Evolutionary conservation across 75 land plant species (phyloP).

Genomic region (Sequoia sempervirens): DNA sequence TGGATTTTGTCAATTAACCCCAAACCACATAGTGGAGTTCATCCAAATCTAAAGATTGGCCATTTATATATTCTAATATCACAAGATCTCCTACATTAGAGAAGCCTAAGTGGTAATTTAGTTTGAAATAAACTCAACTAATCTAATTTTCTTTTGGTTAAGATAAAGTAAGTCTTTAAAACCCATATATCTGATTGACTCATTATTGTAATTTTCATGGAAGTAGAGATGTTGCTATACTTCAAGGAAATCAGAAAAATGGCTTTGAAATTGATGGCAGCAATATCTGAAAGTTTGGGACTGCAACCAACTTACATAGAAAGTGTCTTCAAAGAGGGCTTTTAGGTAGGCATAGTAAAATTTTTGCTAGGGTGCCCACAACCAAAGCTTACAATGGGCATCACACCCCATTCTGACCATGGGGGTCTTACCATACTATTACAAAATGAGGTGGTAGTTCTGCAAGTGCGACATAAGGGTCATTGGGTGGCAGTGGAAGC

Average conservation of each 20-base stretch:
- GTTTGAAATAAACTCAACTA: no score
- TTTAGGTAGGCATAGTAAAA: conserved; percentile 38
- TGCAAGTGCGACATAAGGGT: conserved; percentile 45
- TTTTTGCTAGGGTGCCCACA: conserved; percentile 67
- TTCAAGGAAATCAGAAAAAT: conserved; percentile 32
- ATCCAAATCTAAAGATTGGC: no score
- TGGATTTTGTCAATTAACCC: no score
- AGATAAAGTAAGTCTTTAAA: no score
- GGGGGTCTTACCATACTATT: no score
- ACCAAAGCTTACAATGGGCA: conserved; percentile 59
- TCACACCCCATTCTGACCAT: no score
- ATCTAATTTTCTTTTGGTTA: no score
- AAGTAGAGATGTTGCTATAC: conserved; percentile 35
- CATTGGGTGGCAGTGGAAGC: conserved; percentile 57
- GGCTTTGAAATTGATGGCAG: conserved; percentile 25
- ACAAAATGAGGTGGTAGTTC: conserved; percentile 47
- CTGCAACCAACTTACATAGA: conserved; percentile 37
- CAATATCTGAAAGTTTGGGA: conserved; percentile 62
- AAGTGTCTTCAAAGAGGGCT: conserved; percentile 34
- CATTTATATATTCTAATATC: no score
- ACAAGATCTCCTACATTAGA: no score
- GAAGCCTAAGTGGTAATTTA: no score
- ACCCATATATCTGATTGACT: not conserved
- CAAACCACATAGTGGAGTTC: no score
- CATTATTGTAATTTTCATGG: not conserved